These are phyloP conservation scores for Aspergillus sp. DNA, from an alignment of 2,329 filamentous ascomycete species.

Conservation along the genomic window DNA sequence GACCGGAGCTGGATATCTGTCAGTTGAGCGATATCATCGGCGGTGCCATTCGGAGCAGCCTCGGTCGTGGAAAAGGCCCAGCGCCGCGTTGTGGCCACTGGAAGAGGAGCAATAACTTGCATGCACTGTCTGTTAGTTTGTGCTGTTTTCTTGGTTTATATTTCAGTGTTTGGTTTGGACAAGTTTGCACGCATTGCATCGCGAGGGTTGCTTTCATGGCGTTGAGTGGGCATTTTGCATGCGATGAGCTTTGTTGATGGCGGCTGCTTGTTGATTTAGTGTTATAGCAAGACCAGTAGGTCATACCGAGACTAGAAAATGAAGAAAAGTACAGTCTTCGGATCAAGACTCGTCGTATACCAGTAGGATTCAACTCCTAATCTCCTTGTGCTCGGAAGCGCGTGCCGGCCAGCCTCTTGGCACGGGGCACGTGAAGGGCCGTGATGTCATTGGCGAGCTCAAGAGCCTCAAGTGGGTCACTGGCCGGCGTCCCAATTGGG, in stretches of 20 bases:
- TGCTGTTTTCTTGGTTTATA: not conserved
- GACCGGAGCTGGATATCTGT: not conserved
- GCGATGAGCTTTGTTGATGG: not conserved
- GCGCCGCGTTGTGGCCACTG: conserved; percentile 38
- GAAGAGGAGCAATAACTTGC: conserved; percentile 29
- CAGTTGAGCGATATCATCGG: conserved; percentile 32
- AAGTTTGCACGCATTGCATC: not conserved
- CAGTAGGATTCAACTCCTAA: not conserved
- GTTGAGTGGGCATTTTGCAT: not conserved
- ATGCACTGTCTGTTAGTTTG: not conserved
- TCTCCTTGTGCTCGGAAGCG: not conserved
- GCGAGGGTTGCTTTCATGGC: not conserved
- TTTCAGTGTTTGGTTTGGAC: not conserved
- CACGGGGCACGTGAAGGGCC: not conserved
- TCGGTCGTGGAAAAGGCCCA: conserved; percentile 39
- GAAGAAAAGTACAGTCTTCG: not conserved
- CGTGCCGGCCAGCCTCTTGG: conserved; percentile 12
- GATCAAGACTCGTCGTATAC: not conserved
- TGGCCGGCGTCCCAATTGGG: not conserved
- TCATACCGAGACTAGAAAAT: not conserved
- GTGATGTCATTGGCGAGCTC: conserved; percentile 11
- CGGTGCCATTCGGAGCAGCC: conserved; percentile 43
- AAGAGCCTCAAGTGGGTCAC: conserved; percentile 11
- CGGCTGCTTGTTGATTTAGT: not conserved
- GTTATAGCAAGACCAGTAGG: not conserved